Evolutionary conservation across 2,329 filamentous ascomycete genomes (phyloP).

Genomic region (Emydomyces testavorans): DNA sequence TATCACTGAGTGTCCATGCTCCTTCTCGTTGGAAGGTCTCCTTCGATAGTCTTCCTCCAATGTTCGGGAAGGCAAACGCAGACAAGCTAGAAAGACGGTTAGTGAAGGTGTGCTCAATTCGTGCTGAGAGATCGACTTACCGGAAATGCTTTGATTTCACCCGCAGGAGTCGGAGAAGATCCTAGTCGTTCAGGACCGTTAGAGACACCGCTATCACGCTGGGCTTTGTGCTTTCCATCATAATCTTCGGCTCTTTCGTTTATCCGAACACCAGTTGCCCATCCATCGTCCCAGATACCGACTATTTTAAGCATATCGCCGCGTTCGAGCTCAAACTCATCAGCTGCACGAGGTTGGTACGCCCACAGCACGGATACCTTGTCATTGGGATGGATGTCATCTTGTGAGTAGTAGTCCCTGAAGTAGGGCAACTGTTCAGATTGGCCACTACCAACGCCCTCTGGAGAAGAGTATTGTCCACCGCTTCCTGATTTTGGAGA

Average conservation of each 20-base stretch:
- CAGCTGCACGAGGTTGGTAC: conserved; percentile 83
- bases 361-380: conserved; percentile 89
- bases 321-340: conserved; percentile 85
- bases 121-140: conserved; percentile 18
- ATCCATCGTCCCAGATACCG: conserved; percentile 98
- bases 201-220: conserved; percentile 88
- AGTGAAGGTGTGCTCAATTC: not conserved
- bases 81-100: conserved; percentile 46
- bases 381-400: conserved; percentile 87
- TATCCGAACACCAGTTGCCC: conserved; percentile 84
- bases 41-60: conserved; percentile 93
- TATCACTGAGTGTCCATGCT: conserved; percentile 8
- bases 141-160: conserved; percentile 95
- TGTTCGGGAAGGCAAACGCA: conserved; percentile 92
- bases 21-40: conserved; percentile 41
- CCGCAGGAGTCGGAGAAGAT: conserved; percentile 52
- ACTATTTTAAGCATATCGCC: conserved; percentile 98
- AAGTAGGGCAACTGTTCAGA: conserved; percentile 94
- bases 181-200: conserved; percentile 55
- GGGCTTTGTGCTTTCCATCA: conserved; percentile 61
- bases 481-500: conserved; percentile 59
- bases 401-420: conserved; percentile 97
- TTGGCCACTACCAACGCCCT: conserved; percentile 72
- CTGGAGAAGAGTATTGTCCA: conserved; percentile 70
- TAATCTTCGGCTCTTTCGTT: conserved; percentile 79